Evolutionary conservation across 768 basidiomycete species (phyloP), one percentile per base, ranked within the genome.

Genomic region (Pleurotus ostreatus): DNA sequence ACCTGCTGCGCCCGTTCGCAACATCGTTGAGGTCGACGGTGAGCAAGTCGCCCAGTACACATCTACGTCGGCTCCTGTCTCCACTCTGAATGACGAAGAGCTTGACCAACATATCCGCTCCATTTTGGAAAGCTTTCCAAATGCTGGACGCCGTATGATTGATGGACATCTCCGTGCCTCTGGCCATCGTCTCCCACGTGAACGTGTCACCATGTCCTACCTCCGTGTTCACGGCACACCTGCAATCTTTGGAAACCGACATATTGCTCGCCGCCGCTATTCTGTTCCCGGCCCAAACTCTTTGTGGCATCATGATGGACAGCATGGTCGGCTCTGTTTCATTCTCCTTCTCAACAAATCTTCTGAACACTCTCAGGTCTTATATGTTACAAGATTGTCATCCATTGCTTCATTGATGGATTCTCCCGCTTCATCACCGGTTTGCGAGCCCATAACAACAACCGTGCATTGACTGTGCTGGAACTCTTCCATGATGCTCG

Each of bases 261-360:
- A 25, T 2, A 70, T 71, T 7, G 38, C 49, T 11, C 52, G 63
- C 1, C 16, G 62, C 20, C 49, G 15, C 15, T 73, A 74, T 48
- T 25, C 22, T 7, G 70, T 72, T 3, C 59, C 70, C 2, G 69
- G 69, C 1, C 62, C 62, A 3, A 71, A 70, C 49, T 61, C 66
- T 1, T 61, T 72, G 8, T 69, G 65, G 66, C 70, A 73, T 51
- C 64, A 68, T 57, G 71, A 73, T 54, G 71, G 70, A 0, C 68
- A 73, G 45, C 71, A 71, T 57, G 68, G 68, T 64, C 48, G 4
- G 56, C 12, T 40, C n/a, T 52, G 2, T 43, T 15, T 12, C 5
- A 34, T 6, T 11, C 23, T 15, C 12, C 41, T 37, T 57, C 23
- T 23, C 23, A 23, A 23, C 49, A 20, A 22, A 15, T 52, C 40